Conservation (phyloP, 2,329 filamentous ascomycete genomes). For the Elsinoe necatrix region DNA sequence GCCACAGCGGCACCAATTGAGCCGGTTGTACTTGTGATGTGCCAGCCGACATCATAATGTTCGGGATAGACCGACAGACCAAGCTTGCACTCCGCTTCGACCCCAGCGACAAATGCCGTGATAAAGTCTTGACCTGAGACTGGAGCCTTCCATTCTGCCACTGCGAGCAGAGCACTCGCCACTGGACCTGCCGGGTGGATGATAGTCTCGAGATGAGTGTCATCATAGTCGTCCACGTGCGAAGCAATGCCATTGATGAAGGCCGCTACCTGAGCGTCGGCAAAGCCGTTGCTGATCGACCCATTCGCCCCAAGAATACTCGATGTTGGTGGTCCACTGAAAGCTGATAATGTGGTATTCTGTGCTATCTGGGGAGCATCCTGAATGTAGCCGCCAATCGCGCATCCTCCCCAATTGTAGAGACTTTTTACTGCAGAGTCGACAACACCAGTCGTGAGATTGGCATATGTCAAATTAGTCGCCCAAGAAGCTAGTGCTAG, state of each 20-base stretch:
- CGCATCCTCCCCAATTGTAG: slow-evolving; percentile 49
- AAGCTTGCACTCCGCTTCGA: slow-evolving; percentile 47
- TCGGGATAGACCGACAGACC: slow-evolving; percentile 46
- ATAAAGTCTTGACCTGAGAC: slow-evolving; percentile 42
- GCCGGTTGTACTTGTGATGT: slow-evolving; percentile 47
- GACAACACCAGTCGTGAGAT: slow-evolving; percentile 36
- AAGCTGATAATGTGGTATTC: slow-evolving; percentile 28
- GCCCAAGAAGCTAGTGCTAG: slow-evolving; percentile 42
- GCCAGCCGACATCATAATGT: slow-evolving; percentile 50
- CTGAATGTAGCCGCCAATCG: slow-evolving; percentile 44
- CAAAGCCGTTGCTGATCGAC: slow-evolving; percentile 23
- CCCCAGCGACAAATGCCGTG: slow-evolving; percentile 44
- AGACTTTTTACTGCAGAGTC: slow-evolving; percentile 41
- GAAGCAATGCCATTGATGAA: slow-evolving; percentile 48
- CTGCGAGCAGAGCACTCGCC: slow-evolving; percentile 42
- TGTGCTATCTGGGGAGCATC: slow-evolving; percentile 36
- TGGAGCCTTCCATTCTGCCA: slow-evolving; percentile 35
- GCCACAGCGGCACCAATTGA: slow-evolving; percentile 47
- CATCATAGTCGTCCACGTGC: slow-evolving; percentile 50
- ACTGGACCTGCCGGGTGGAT: slow-evolving; percentile 49
- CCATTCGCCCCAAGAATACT: slow-evolving; percentile 31
- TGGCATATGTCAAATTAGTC: slow-evolving; percentile 33
- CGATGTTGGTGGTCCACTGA: slow-evolving; percentile 33
- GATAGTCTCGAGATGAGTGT: slow-evolving; percentile 48
- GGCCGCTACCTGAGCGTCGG: slow-evolving; percentile 43